Evolutionary conservation across 2,329 filamentous ascomycete genomes (phyloP).

Genomic region (Bipolaris zeicola): DNA sequence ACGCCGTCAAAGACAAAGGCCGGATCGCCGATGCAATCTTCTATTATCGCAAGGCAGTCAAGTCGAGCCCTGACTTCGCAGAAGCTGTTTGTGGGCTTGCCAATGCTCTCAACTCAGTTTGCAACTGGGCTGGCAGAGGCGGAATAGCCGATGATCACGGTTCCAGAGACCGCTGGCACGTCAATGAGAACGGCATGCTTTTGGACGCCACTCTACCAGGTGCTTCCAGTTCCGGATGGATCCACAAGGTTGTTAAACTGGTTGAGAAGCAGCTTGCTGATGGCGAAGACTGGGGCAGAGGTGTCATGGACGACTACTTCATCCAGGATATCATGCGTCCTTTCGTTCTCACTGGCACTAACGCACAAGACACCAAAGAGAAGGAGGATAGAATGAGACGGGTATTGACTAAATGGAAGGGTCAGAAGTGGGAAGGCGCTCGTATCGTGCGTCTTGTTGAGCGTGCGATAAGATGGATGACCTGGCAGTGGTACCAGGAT

Average conservation of each 20-base stretch:
- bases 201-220: conserved; percentile 70
- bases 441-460: conserved; percentile 83
- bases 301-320: conserved; percentile 60
- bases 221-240: conserved; percentile 74
- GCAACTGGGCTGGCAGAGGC: conserved; percentile 88
- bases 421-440: conserved; percentile 85
- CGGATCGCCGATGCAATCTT: conserved; percentile 87
- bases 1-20: conserved; percentile 96
- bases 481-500: conserved; percentile 88
- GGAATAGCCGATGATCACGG: conserved; percentile 78
- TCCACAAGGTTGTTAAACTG: conserved; percentile 87
- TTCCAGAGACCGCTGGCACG: conserved; percentile 87
- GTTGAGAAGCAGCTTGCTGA: conserved; percentile 87
- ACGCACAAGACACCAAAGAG: conserved; percentile 40
- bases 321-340: conserved; percentile 54
- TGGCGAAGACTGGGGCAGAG: conserved; percentile 82
- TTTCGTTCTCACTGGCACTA: conserved; percentile 48
- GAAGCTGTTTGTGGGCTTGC: conserved; percentile 96
- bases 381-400: conserved; percentile 46
- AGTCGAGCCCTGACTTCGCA: conserved; percentile 91
- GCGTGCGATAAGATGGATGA: conserved; percentile 75
- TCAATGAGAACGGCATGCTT: conserved; percentile 82
- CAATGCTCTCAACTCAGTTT: conserved; percentile 94
- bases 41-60: conserved; percentile 89
- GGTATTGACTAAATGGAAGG: conserved; percentile 63